phyloP scores from a whole-genome alignment of 371 early-diverging fungal genomes.

The Mucor circinelloides region DNA sequence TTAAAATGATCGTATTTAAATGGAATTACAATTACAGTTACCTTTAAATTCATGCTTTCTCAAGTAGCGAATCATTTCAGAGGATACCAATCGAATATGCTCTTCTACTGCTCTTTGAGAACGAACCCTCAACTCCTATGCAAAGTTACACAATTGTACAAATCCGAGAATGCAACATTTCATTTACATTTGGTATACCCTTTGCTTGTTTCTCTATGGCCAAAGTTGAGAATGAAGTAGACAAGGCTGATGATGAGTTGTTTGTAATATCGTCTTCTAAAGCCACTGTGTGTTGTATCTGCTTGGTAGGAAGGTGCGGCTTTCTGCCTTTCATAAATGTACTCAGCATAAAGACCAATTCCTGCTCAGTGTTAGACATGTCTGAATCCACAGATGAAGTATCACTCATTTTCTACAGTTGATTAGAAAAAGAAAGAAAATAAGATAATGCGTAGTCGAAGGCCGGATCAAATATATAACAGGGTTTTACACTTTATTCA shows the following conservation, averaged over 20 bases:
- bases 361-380: background rate
- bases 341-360: background rate
- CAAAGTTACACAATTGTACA: background rate
- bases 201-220: constrained; percentile 53
- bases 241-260: background rate
- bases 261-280: constrained; percentile 47
- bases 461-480: background rate
- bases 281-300: background rate
- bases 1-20: too few relatives aligned
- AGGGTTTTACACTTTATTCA: background rate
- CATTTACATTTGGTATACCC: background rate
- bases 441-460: background rate
- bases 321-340: background rate
- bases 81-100: constrained; percentile 4
- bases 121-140: background rate
- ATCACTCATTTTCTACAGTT: background rate
- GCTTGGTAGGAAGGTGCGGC: background rate
- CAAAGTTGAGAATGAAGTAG: constrained; percentile 35
- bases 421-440: background rate
- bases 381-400: background rate
- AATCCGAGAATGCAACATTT: background rate
- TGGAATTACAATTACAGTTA: background rate
- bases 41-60: constrained; percentile 19
- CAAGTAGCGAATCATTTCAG: constrained; percentile 8
- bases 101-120: constrained; percentile 9